These are phyloP conservation scores for Fusarium sororula DNA, from an alignment of 2,329 filamentous ascomycete species.

Conservation along the genomic window DNA sequence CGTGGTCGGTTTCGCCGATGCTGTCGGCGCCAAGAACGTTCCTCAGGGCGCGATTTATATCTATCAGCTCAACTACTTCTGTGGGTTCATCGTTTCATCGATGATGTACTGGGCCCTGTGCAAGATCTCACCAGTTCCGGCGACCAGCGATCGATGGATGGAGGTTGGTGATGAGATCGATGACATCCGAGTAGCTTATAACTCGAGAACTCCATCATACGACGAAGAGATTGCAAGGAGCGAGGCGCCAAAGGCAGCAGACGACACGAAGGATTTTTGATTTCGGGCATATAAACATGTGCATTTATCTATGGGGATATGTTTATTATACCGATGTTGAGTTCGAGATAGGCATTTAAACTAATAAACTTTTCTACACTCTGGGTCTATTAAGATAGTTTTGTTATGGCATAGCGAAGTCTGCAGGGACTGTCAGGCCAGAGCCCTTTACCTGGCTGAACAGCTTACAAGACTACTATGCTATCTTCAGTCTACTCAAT, in stretches of 20 bases:
- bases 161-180: constrained; percentile 75
- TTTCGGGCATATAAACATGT: background rate
- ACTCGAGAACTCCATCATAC: constrained; percentile 49
- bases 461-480: background rate
- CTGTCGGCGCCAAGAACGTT: constrained; percentile 71
- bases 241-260: constrained; percentile 6
- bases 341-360: background rate
- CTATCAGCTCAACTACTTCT: constrained; percentile 92
- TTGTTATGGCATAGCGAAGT: background rate
- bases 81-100: constrained; percentile 77
- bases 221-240: constrained; percentile 49
- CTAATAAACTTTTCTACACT: background rate
- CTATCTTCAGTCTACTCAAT: too few relatives aligned
- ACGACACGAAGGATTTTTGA: constrained; percentile 25
- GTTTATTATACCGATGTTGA: background rate
- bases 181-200: constrained; percentile 60
- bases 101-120: constrained; percentile 76
- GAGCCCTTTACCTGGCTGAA: background rate
- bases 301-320: background rate
- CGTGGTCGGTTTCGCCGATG: constrained; percentile 89
- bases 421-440: background rate
- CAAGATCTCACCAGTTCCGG: constrained; percentile 75
- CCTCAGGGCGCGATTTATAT: constrained; percentile 84
- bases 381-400: background rate
- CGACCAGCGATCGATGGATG: constrained; percentile 78